Evolutionary conservation across 768 basidiomycete genomes (phyloP).

Genomic region (Cystobasidium ongulense): DNA sequence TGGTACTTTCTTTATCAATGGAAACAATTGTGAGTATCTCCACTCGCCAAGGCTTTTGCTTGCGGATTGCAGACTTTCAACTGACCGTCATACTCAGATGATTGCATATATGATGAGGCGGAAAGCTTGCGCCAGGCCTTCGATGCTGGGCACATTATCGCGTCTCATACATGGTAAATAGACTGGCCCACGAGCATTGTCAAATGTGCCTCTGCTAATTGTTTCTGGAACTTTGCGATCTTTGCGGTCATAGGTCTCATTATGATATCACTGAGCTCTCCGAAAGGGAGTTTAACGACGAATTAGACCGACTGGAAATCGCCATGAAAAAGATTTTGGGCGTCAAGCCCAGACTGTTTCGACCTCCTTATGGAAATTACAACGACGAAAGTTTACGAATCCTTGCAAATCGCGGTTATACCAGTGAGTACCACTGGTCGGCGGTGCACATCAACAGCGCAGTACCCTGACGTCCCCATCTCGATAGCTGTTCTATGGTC

Average conservation of each 20-base stretch:
- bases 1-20: constrained; percentile 19
- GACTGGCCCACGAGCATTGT: no score
- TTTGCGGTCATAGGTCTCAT: constrained; percentile 24
- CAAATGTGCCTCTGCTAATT: not conserved
- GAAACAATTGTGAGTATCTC: constrained; percentile 24
- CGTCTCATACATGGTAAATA: constrained; percentile 21
- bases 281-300: constrained; percentile 31
- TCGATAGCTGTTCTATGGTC: constrained; percentile 34
- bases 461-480: no score
- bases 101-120: constrained; percentile 20
- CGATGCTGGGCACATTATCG: constrained; percentile 21
- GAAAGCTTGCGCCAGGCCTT: not conserved
- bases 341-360: constrained; percentile 39
- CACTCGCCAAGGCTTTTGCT: no score
- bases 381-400: constrained; percentile 21
- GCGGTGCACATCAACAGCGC: no score
- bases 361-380: constrained; percentile 37
- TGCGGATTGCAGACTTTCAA: no score
- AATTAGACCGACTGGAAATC: constrained; percentile 37
- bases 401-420: constrained; percentile 36
- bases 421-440: constrained; percentile 32
- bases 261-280: constrained; percentile 35
- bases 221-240: no score
- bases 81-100: no score
- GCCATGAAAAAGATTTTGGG: constrained; percentile 41